Base-by-base conservation (phyloP, 1,284 basidiomycete species). In the Porogramme epimiltina region DNA sequence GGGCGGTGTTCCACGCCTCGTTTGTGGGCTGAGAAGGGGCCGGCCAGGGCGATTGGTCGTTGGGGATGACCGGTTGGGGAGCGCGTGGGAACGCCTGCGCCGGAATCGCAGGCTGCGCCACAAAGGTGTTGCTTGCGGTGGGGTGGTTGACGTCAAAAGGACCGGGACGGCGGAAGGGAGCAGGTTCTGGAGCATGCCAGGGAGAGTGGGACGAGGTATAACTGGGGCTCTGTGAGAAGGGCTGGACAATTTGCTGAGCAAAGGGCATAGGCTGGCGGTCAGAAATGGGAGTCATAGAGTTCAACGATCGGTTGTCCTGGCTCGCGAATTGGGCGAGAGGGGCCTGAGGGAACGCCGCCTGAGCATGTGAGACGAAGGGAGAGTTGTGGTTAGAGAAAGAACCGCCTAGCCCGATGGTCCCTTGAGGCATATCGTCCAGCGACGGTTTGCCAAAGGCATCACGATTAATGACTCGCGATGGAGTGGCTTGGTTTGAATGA, bases 21-120 rank as follows among this genome's bases (percentile, higher is more conserved):
- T 77, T 75, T 6, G 16, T 18, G 13, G 71, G 70, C 47, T 79
- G 71, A 5, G 80, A 76, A 13, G 78, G 70, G 39, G 71, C 63
- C 45, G 73, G 66, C 85, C 84, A 87, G 10, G 80, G 77, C 2
- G 79, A 77, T 45, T 75, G 70, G n/a, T 81, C 78, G 40, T 67
- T 65, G 2, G 45, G 42, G 2, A 52, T 45, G 26, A 54, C 45
- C 57, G 58, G 63, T 38, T 60, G 62, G 0, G 52, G 37, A 56
- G 47, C 49, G 49, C 68, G 57, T 52, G 54, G 49, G 26, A 56
- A 60, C 2, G 62, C 42, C 18, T 60, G 59, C 4, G 70, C 49
- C 19, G 66, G 61, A 43, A 65, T 55, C 18, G 66, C 34, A 25
- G 69, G 60, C 45, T 51, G 54, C 8, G 51, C 33, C 11, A 59